Evolutionary conservation across 805 yeast species (phyloP), one percentile per base, ranked within the genome.

Genomic region (Wickerhamiella galacta): DNA sequence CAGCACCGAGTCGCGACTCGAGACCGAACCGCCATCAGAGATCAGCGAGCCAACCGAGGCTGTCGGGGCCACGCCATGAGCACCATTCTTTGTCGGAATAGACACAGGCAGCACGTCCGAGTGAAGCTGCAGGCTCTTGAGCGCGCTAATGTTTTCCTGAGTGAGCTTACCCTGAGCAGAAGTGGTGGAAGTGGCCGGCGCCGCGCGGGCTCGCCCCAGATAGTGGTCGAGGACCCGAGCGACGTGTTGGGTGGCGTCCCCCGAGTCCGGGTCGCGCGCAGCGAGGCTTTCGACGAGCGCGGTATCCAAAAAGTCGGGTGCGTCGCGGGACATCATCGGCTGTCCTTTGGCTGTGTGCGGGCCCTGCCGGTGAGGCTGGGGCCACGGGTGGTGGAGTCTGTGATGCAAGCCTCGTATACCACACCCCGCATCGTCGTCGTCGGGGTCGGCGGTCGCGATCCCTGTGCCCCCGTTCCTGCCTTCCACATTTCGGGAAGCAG

Each of bases 381-480:
- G n/a, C n/a, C 15, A 18, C 25, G 10, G 15, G 28, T 10, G 25
- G 31, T 18, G 14, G n/a, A 8, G 7, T 11, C 18, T 9, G 14
- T 25, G 22, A 29, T 36, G 17, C 32, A 35, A 39, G 24, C 46
- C 47, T 34, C 49, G 40, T 44, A 45, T 46, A 43, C 47, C 48
- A 15, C 43, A 40, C 9, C 44, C 43, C 18, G 46, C 49, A 20
- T 46, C 49, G 31, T 46, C 49, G 15, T 46, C 49, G 15, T 46
- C 49, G 16, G 42, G 47, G 21, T 43, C 49, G 11, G 40, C 45
- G 15, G 41, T 4, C 23, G 39, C 46, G 32, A 37, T 31, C 6
- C 37, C 35, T 14, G 39, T 15, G 27, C 37, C 35, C 30, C 39
- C 39, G 36, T 28, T 33, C 31, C 42, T 30, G 17, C 42, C 30